phyloP scores from a whole-genome alignment of 2,329 filamentous ascomycete species.

The Fusarium sulawesiense region DNA sequence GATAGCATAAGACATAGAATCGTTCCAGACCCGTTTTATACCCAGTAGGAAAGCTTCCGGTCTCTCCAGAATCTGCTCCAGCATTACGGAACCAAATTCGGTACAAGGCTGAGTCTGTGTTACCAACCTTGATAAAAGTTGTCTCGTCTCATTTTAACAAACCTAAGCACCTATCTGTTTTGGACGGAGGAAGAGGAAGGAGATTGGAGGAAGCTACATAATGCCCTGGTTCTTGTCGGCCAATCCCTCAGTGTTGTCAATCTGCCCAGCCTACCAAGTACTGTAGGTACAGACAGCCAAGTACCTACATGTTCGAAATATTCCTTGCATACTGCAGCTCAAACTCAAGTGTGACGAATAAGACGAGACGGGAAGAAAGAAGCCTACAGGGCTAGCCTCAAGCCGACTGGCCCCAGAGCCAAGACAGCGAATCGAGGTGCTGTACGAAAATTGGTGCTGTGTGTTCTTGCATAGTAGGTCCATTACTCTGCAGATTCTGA shows the following conservation, averaged over 20 bases:
- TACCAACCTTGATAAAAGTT: slow-evolving; percentile 19
- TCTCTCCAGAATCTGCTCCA: slow-evolving; percentile 18
- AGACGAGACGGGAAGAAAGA: slow-evolving; percentile 21
- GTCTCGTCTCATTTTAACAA: slow-evolving; percentile 18
- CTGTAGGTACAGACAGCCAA: slow-evolving; percentile 16
- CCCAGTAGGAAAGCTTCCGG: slow-evolving; percentile 37
- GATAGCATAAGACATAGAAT: not conserved
- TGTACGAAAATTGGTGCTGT: slow-evolving; percentile 12
- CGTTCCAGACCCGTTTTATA: slow-evolving; percentile 6
- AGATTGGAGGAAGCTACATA: slow-evolving; percentile 34
- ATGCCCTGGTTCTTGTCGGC: slow-evolving; percentile 35
- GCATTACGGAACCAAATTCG: not conserved
- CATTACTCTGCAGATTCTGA: slow-evolving; percentile 36
- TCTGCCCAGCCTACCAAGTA: slow-evolving; percentile 7
- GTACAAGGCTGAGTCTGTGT: slow-evolving; percentile 39
- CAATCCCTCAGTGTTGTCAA: slow-evolving; percentile 32
- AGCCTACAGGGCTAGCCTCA: slow-evolving; percentile 14
- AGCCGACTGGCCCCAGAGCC: slow-evolving; percentile 15
- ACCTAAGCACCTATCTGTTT: slow-evolving; percentile 13
- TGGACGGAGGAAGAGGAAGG: slow-evolving; percentile 12
- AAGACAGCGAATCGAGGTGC: slow-evolving; percentile 6
- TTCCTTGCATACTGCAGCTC: slow-evolving; percentile 45
- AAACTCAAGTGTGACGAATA: slow-evolving; percentile 28
- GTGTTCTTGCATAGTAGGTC: slow-evolving; percentile 11
- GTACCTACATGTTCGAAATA: slow-evolving; percentile 14